Conservation (phyloP, 2,329 filamentous ascomycete genomes). For the Monosporascus sp. region DNA sequence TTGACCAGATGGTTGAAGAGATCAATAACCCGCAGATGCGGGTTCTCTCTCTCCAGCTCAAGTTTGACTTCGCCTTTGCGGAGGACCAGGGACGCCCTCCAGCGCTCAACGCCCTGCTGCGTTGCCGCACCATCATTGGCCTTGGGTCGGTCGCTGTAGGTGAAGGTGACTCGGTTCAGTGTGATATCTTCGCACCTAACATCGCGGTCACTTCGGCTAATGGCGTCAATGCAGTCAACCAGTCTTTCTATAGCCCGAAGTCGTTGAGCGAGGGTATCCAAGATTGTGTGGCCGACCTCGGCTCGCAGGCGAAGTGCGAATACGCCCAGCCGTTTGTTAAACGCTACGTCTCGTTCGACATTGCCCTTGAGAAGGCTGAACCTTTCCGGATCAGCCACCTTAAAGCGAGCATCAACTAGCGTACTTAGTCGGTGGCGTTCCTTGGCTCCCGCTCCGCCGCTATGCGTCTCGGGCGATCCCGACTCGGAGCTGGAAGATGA, state of each 20-base stretch:
- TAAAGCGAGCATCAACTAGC: conserved; percentile 49
- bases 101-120: conserved; percentile 25
- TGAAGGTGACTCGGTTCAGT: conserved; percentile 60
- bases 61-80: conserved; percentile 50
- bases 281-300: conserved; percentile 51
- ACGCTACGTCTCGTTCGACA: conserved; percentile 58
- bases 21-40: conserved; percentile 60
- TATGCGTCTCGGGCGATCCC: neutral
- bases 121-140: conserved; percentile 9
- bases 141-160: conserved; percentile 47
- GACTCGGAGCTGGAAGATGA: conserved; percentile 3
- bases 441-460: neutral
- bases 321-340: conserved; percentile 52
- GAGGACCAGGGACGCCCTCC: conserved; percentile 56
- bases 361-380: conserved; percentile 50
- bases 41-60: conserved; percentile 56
- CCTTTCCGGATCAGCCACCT: conserved; percentile 46
- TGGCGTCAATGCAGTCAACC: conserved; percentile 62
- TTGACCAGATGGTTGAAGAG: conserved; percentile 49
- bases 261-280: conserved; percentile 53
- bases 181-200: conserved; percentile 55
- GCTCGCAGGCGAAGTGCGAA: conserved; percentile 59
- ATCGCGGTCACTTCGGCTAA: conserved; percentile 50
- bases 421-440: conserved; percentile 29
- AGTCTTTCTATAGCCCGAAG: conserved; percentile 65